Conservation (phyloP, 2,329 filamentous ascomycete genomes). For the Cadophora luteo-olivacea region DNA sequence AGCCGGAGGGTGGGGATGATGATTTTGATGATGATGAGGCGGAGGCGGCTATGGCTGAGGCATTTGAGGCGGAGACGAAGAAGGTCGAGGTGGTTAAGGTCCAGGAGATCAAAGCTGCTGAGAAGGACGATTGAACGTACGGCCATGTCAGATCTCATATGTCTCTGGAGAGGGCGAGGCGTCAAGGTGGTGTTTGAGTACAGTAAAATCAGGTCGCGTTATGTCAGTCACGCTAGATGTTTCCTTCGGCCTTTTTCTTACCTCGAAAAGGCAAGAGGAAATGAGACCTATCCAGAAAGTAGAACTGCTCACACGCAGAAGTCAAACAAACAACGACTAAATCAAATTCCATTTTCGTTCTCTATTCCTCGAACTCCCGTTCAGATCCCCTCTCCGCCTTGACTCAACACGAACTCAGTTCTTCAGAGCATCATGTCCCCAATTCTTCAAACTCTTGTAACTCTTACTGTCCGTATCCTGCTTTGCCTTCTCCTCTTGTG, state of each 20-base stretch:
- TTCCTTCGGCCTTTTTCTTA: neutral
- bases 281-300: too few species aligned
- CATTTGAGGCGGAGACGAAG: constrained; percentile 10
- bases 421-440: constrained; percentile 60
- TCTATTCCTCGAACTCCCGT: too few species aligned
- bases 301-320: too few species aligned
- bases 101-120: constrained; percentile 1
- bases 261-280: neutral
- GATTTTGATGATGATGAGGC: constrained; percentile 14
- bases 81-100: constrained; percentile 7
- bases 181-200: neutral
- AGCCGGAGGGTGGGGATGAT: neutral
- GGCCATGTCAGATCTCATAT: neutral
- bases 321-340: too few species aligned
- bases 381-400: too few species aligned
- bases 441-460: constrained; percentile 68
- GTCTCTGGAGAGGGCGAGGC: neutral
- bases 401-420: neutral
- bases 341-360: too few species aligned
- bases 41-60: constrained; percentile 8
- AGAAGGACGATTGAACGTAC: neutral
- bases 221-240: neutral
- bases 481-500: constrained; percentile 64
- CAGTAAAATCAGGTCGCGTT: neutral
- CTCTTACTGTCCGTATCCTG: constrained; percentile 55